Percentiles rank a stretch among this genome's conserved stretches.
These are phyloP conservation scores for Ophiostoma angusticollis DNA, from an alignment of 2,329 filamentous ascomycete genomes.

Conservation along the genomic window DNA sequence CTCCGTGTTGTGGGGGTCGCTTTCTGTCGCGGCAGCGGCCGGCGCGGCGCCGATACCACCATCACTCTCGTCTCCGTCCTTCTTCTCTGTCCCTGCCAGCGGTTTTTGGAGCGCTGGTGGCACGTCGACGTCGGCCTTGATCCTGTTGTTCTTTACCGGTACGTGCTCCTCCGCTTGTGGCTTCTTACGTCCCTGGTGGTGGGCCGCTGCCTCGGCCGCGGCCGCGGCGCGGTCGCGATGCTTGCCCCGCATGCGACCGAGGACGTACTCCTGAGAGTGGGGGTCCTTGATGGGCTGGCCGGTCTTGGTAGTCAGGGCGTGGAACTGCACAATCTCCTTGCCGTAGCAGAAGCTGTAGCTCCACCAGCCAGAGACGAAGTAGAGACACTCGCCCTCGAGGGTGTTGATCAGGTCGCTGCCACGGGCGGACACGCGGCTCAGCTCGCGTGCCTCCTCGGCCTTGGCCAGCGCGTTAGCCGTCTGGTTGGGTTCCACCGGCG, in stretches of 20 bases:
- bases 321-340: slow-evolving; percentile 77
- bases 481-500: slow-evolving; percentile 43
- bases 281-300: slow-evolving; percentile 68
- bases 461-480: slow-evolving; percentile 55
- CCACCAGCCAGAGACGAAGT: slow-evolving; percentile 81
- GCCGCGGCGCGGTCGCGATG: neutral
- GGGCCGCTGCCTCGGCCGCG: neutral
- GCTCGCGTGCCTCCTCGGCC: slow-evolving; percentile 67
- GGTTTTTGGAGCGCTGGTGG: too few species aligned
- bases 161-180: neutral
- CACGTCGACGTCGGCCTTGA: slow-evolving; percentile 13
- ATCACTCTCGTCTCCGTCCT: too few species aligned
- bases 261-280: slow-evolving; percentile 59
- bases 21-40: slow-evolving; percentile 5
- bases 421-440: slow-evolving; percentile 60
- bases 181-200: too few species aligned
- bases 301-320: slow-evolving; percentile 61
- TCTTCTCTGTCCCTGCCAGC: too few species aligned
- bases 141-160: slow-evolving; percentile 7
- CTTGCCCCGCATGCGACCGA: slow-evolving; percentile 45
- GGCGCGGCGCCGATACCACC: slow-evolving; percentile 4
- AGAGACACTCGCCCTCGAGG: slow-evolving; percentile 70
- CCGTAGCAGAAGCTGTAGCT: slow-evolving; percentile 92
- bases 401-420: slow-evolving; percentile 70
- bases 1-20: slow-evolving; percentile 39